Evolutionary conservation across 495 filamentous ascomycete genomes (phyloP), one percentile per base, ranked within the genome.

Genomic region (Paragyromitra xinjiangensis): DNA sequence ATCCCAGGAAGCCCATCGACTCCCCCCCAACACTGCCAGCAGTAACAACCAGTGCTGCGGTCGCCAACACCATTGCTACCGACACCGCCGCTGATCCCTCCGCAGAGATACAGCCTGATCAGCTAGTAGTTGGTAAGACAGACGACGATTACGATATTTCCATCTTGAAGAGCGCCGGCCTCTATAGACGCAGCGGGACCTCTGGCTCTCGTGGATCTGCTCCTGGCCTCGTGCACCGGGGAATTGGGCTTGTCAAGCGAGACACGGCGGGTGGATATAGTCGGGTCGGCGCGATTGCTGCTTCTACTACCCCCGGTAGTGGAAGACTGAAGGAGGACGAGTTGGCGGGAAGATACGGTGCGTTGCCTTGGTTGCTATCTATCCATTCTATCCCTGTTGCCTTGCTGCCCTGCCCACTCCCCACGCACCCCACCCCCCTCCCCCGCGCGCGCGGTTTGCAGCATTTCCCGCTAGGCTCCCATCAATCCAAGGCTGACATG

Each of bases 341-440:
- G 66, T 79, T 79, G 77, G 77, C 77, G 77, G 77, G 77, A 79
- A 79, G 77, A 79, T 79, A 79, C 77, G 77, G 77, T 79, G 75
- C 75, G 77, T 78, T 79, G 61, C 75, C 65, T 34, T 71, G 74
- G 77, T 65, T 78, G 65, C 37, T 78, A 71, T 78, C 66, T 78
- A 55, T 75, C 70, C 26, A 69, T 55, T 29, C n/a, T 44, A 69
- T 40, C 64, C 66, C 70, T 78, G 62, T 56, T 75, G 51, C 61
- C 73, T 59, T 65, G 58, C 48, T 24, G 6, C 50, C 59, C 34
- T 71, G 40, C 29, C 40, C 16, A 22, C 73, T 48, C 50, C 58
- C 69, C 48, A 8, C 73, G 8, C 48, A 11, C 19, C 51, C 34
- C 61, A 7, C 34, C 69, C 51, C 19, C 74, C 56, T 44, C 42